A percentile compares a stretch with the other conserved stretches of the same genome.
Conservation (phyloP, 257 asterid species). For the Petunia axillaris region DNA sequence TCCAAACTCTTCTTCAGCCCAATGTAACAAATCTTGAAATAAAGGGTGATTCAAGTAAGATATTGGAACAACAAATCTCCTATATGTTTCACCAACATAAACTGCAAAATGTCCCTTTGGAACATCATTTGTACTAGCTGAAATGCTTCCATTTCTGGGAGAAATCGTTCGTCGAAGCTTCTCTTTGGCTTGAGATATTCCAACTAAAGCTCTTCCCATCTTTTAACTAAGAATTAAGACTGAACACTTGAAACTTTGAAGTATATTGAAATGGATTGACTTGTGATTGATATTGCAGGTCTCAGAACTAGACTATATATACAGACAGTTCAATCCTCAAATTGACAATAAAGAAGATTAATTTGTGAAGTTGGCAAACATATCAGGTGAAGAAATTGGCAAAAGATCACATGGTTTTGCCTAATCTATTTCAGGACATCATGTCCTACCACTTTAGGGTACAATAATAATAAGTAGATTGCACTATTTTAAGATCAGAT, state of each 20-base stretch:
- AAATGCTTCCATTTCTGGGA: slow-evolving; percentile 40
- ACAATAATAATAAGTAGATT: slow-evolving; percentile 22
- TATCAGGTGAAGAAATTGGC: slow-evolving; percentile 53
- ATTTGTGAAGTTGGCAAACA: slow-evolving; percentile 42
- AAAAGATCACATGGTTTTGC: slow-evolving; percentile 74
- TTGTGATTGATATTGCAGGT: slow-evolving; percentile 18
- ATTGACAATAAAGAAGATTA: slow-evolving; percentile 25
- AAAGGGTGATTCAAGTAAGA: slow-evolving; percentile 33
- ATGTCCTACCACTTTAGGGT: slow-evolving; percentile 62
- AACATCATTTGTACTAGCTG: slow-evolving; percentile 17
- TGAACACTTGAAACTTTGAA: neutral
- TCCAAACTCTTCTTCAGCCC: slow-evolving; percentile 35
- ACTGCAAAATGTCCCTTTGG: slow-evolving; percentile 34
- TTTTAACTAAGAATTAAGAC: neutral
- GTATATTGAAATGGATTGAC: slow-evolving; percentile 15
- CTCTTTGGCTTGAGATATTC: slow-evolving; percentile 64
- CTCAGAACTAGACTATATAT: neutral
- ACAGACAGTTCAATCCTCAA: slow-evolving; percentile 25
- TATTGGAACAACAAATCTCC: slow-evolving; percentile 41
- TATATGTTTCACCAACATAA: slow-evolving; percentile 28
- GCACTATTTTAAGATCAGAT: slow-evolving; percentile 24
- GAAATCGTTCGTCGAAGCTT: slow-evolving; percentile 47
- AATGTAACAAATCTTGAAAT: slow-evolving; percentile 27
- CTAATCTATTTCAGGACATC: slow-evolving; percentile 57
- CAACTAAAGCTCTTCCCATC: slow-evolving; percentile 54